These are phyloP conservation scores for Elsinoe australis DNA, from an alignment of 2,329 filamentous ascomycete species.

Conservation along the genomic window DNA sequence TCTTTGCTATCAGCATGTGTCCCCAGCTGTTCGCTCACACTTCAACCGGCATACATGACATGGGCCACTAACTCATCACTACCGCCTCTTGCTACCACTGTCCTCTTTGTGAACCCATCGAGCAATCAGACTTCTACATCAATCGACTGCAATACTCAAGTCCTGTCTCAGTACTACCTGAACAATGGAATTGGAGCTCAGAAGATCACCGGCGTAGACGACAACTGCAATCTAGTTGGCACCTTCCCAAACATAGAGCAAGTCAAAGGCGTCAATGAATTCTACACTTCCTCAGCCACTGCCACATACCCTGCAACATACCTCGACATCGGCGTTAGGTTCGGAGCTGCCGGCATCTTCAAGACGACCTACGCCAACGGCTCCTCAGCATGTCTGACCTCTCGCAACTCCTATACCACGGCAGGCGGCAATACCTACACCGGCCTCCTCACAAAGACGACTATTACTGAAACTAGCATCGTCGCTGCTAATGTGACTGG, in stretches of 20 bases:
- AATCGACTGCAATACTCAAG: conserved; percentile 9
- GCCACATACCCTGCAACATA: conserved; percentile 5
- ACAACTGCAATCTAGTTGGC: conserved; percentile 3
- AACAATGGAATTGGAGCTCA: not conserved
- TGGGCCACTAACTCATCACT: conserved; percentile 8
- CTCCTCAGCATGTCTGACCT: not conserved
- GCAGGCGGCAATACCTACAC: not conserved
- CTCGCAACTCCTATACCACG: conserved; percentile 5
- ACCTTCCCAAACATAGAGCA: conserved; percentile 9
- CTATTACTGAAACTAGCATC: not conserved
- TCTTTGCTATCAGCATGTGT: conserved; percentile 8
- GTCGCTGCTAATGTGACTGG: not conserved
- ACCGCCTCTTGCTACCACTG: conserved; percentile 5
- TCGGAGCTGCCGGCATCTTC: conserved; percentile 9
- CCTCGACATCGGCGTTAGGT: conserved; percentile 2
- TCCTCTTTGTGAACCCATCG: not conserved
- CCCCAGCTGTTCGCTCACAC: not conserved
- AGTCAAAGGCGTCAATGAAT: not conserved
- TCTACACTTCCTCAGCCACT: conserved; percentile 8
- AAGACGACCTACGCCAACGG: conserved; percentile 1
- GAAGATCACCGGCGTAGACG: conserved; percentile 1
- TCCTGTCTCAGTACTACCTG: conserved; percentile 9
- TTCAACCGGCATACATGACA: conserved; percentile 8
- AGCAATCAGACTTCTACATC: conserved; percentile 8
- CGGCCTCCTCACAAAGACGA: not conserved